Base-by-base conservation (phyloP, 345 rosid genomes). In the Arabis alpina region DNA sequence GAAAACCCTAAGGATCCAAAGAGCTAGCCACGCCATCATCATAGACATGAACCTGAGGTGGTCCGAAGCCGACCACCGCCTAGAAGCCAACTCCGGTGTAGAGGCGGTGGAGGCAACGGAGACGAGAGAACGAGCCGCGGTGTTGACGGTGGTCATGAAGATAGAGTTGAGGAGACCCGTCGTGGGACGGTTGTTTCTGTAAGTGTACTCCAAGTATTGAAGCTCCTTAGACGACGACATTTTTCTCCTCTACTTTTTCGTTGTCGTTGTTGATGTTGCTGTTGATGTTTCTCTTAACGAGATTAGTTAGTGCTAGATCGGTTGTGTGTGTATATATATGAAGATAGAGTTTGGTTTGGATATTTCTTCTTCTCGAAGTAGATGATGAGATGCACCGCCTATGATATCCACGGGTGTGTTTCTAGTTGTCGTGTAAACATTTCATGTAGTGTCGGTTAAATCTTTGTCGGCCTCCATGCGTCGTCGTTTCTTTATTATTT, bases 31-130 rank as follows among this genome's bases (percentile, higher is more conserved):
- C 14, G 85, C 78, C 82, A 81, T 79, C 41, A 91, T 76, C 90
- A 83, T 85, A 57, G 57, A 76, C 90, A 87, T 75, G 81, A 86
- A 89, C 84, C 87, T 80, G 54, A 89, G 70, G 55, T 91, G 93
- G 52, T 91, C 93, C 11, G 77, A 52, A 34, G 83, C 77, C 64
- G 75, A 81, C 97, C 89, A 89, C 64, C 76, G 82, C 53, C 79
- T 75, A 8, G 76, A 39, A 7, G 75, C 8, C 27, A 65, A 73
- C 55, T 76, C 79, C 2, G 79, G 66, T 3, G 81, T 42, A 47
- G 76, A 81, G 10, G 85, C 60, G 68, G 73, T 83, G 55, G 86
- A 80, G 3, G 92, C 82, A 2, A 84, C 82, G 23, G 88, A 82
- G 59, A 85, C 85, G 5, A 86, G 87, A 12, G 88, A 76, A 49